Evolutionary conservation across 2,329 filamentous ascomycete species (phyloP).

Genomic region (Colletotrichum trifolii): DNA sequence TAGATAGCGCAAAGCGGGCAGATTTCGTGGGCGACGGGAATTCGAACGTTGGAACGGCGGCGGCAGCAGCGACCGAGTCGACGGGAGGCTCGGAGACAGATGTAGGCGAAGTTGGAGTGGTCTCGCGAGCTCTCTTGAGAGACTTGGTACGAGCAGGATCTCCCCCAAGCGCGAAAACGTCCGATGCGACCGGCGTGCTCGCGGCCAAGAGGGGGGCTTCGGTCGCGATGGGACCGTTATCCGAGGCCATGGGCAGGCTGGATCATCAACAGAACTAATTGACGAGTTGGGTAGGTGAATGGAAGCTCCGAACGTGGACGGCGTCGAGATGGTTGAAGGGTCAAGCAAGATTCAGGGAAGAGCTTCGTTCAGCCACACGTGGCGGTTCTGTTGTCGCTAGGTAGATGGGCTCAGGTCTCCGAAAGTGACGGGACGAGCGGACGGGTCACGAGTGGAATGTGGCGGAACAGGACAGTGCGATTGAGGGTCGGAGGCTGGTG

Average conservation of each 20-base stretch:
- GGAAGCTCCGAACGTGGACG: slow-evolving; percentile 20
- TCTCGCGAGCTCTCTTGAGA: slow-evolving; percentile 56
- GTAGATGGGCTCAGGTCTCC: slow-evolving; percentile 27
- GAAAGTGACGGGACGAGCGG: slow-evolving; percentile 36
- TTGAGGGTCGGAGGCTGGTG: slow-evolving; percentile 25
- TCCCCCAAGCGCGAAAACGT: slow-evolving; percentile 49
- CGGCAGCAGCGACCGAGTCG: slow-evolving; percentile 23
- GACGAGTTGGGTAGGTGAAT: not conserved
- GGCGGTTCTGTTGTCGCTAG: slow-evolving; percentile 29
- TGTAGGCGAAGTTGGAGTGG: slow-evolving; percentile 52
- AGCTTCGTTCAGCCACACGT: slow-evolving; percentile 35
- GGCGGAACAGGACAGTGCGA: slow-evolving; percentile 25
- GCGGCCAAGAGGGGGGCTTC: slow-evolving; percentile 57
- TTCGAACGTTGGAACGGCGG: slow-evolving; percentile 18
- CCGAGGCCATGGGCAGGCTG: slow-evolving; percentile 60
- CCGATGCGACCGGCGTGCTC: slow-evolving; percentile 50
- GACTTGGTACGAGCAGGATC: slow-evolving; percentile 52
- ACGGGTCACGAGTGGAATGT: slow-evolving; percentile 34
- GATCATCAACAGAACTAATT: slow-evolving; percentile 30
- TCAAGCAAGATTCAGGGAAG: slow-evolving; percentile 34
- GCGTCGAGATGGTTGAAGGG: slow-evolving; percentile 28
- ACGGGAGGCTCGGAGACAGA: slow-evolving; percentile 41
- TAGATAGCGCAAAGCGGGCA: slow-evolving; percentile 58
- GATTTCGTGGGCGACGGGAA: slow-evolving; percentile 63
- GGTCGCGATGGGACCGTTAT: slow-evolving; percentile 63